Evolutionary conservation across 2,329 filamentous ascomycete genomes (phyloP).

Genomic region (Didymella segeticola): DNA sequence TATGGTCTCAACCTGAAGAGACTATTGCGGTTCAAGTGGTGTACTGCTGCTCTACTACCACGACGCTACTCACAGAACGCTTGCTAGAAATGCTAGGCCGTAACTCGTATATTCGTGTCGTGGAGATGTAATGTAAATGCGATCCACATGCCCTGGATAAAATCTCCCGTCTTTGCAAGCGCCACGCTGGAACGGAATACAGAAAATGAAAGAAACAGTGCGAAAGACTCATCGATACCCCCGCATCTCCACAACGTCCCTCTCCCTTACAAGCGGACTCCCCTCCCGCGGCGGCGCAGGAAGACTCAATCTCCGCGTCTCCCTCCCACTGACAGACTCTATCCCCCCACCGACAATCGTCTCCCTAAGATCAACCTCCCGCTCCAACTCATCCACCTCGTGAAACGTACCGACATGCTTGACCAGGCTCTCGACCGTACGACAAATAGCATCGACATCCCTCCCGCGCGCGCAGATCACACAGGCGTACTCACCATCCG

Average conservation of each 20-base stretch:
- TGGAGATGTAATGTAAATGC: too few species aligned
- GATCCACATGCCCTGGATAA: too few species aligned
- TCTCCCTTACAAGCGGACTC: slow-evolving; percentile 21
- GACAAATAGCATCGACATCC: slow-evolving; percentile 46
- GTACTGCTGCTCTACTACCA: too few species aligned
- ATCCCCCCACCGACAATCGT: slow-evolving; percentile 27
- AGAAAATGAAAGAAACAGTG: too few species aligned
- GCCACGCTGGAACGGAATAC: too few species aligned
- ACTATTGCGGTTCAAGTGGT: too few species aligned
- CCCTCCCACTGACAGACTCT: too few species aligned
- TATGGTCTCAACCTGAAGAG: too few species aligned
- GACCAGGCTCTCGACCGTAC: slow-evolving; percentile 44
- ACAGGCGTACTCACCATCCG: slow-evolving; percentile 47
- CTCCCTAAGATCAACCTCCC: slow-evolving; percentile 43
- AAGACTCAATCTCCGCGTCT: slow-evolving; percentile 27
- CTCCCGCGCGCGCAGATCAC: slow-evolving; percentile 42
- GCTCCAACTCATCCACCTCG: slow-evolving; percentile 40
- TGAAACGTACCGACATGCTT: slow-evolving; percentile 47
- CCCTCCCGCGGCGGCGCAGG: slow-evolving; percentile 25
- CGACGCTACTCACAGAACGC: too few species aligned
- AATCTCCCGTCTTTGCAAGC: too few species aligned
- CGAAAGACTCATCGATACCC: slow-evolving; percentile 30
- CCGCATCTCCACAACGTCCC: slow-evolving; percentile 23
- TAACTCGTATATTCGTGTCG: too few species aligned
- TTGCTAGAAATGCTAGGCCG: too few species aligned